phyloP scores from a whole-genome alignment of 1,139 yeast species.

The Magnusiomyces ingens region DNA sequence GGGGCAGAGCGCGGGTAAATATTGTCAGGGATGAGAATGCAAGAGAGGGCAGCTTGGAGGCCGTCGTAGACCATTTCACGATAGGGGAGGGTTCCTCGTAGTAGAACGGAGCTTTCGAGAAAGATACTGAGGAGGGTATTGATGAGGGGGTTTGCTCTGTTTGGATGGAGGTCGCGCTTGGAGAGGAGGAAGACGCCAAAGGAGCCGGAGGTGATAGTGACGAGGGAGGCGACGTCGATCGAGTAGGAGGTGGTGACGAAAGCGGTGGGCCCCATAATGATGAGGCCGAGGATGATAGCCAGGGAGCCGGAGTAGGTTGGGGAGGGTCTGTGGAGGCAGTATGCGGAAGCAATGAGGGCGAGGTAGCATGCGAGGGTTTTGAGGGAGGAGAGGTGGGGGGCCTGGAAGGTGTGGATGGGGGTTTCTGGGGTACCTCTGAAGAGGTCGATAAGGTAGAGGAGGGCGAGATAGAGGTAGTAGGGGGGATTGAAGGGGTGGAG shows the following conservation, averaged over 20 bases:
- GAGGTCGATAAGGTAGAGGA: constrained; percentile 10
- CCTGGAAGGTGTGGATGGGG: too few relatives aligned
- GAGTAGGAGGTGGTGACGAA: constrained; percentile 2
- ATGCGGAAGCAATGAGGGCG: constrained; percentile 9
- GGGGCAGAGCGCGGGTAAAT: constrained; percentile 4
- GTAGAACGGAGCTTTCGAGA: constrained; percentile 14
- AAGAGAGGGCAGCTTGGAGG: constrained; percentile 8
- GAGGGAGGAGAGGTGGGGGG: constrained; percentile 9
- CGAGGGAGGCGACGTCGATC: constrained; percentile 21
- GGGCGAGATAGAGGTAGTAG: constrained; percentile 8
- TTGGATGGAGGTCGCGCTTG: constrained; percentile 30
- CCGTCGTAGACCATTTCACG: constrained; percentile 8
- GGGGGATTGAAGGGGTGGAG: constrained; percentile 10
- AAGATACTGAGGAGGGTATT: constrained; percentile 17
- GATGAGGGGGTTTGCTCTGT: constrained; percentile 28
- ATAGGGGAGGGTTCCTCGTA: constrained; percentile 10
- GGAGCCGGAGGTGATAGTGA: constrained; percentile 31
- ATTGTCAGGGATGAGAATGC: constrained; percentile 12
- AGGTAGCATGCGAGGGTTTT: constrained; percentile 7
- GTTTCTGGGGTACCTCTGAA: not conserved
- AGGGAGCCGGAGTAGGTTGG: constrained; percentile 10
- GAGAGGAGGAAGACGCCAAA: constrained; percentile 32
- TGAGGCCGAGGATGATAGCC: constrained; percentile 10
- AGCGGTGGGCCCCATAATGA: constrained; percentile 10
- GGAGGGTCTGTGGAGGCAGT: constrained; percentile 14